Evolutionary conservation across 2,329 filamentous ascomycete genomes (phyloP), one percentile per base, ranked within the genome.

Genomic region (Aspergillus udagawae): DNA sequence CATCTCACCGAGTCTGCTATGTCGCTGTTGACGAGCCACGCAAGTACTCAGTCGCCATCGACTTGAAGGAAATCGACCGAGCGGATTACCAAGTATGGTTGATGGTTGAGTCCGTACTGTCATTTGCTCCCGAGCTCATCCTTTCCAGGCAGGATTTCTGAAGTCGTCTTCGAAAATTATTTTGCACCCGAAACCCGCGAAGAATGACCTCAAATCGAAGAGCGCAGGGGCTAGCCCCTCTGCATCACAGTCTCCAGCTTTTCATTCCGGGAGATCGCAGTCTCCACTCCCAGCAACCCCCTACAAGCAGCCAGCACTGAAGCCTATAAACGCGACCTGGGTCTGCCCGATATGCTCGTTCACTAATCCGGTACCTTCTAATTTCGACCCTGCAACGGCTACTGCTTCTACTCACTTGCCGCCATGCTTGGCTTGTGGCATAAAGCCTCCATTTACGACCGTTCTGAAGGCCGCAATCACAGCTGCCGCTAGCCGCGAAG

Each of bases 151-250:
- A 44, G 90, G 94, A 29, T 97, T 99, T 66, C 78, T 97, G 47
- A 97, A 96, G 71, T 97, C 94, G 0, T 97, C 94, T 1, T 80
- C 94, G 6, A 99, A 99, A 76, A 86, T 99, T 62, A 97, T 91
- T 1, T 77, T 99, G 54, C 85, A 91, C 62, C 90, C 92, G 0
- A 97, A 96, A 68, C 85, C 89, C 1, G 75, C 82, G 17, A 95
- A 90, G 72, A 83, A 85, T 61, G 79, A 84, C 17, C 82, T 85
- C 20, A 65, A 14, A 73, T 86, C 62, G 78, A 85, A 63, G 80
- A 81, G 53, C 77, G 83, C 63, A 79, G 81, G 44, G 72, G 82
- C 64, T 27, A 69, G 66, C 55, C 63, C 68, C 38, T 68, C 66
- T 8, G 57, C 65, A 28, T 58, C 68, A 14, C 66, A 65, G 35